Percentiles rank a stretch among this genome's conserved stretches.
Conservation (phyloP, 345 rosid species). For the Clausena lansium region DNA sequence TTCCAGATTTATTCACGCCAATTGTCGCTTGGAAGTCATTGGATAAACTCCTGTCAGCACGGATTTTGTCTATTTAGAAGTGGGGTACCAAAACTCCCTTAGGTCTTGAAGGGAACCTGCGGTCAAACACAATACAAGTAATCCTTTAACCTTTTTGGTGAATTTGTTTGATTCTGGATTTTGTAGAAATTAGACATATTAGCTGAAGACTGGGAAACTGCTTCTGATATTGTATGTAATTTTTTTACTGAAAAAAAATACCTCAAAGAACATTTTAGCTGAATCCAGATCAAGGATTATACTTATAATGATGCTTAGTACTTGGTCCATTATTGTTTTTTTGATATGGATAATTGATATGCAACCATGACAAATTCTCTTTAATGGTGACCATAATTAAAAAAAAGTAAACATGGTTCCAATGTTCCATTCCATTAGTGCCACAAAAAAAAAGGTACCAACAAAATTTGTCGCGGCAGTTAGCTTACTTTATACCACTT, state of each 20-base stretch:
- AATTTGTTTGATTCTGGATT: neutral
- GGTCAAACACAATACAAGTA: neutral
- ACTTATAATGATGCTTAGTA: neutral
- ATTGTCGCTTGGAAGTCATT: neutral
- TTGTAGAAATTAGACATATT: neutral
- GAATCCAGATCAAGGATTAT: neutral
- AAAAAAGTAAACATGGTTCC: too few species aligned
- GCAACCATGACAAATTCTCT: too few species aligned
- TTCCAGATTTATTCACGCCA: too few species aligned
- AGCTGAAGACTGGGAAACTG: neutral
- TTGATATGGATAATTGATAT: neutral
- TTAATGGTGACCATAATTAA: too few species aligned
- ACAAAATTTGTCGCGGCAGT: too few species aligned
- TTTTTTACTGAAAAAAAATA: neutral
- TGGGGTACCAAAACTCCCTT: neutral
- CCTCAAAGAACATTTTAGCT: neutral
- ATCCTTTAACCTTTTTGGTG: neutral
- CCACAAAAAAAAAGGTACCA: too few species aligned
- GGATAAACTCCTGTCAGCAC: neutral
- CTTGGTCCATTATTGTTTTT: neutral
- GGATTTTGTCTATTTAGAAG: conserved; percentile 3
- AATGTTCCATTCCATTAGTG: too few species aligned
- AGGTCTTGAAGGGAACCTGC: neutral
- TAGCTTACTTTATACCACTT: too few species aligned
- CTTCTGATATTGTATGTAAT: neutral